These are phyloP conservation scores for Colletotrichum lentis DNA, from an alignment of 2,329 filamentous ascomycete genomes.

Conservation along the genomic window DNA sequence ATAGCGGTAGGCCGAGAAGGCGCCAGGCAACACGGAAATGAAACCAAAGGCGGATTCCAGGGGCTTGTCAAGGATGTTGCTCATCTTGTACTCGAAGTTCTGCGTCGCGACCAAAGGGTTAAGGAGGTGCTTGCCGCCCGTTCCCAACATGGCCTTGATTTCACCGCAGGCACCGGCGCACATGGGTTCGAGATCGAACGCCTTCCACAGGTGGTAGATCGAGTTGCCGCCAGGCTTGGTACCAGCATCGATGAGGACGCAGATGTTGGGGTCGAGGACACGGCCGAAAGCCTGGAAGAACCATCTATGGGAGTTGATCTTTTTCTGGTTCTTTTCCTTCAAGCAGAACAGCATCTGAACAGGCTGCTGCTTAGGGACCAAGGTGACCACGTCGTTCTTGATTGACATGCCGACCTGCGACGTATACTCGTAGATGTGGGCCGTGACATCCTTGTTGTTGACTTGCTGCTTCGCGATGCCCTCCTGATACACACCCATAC, in stretches of 20 bases:
- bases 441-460: conserved; percentile 94
- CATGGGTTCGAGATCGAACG: conserved; percentile 97
- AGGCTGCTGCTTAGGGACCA: conserved; percentile 86
- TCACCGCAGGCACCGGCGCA: conserved; percentile 97
- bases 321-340: conserved; percentile 99
- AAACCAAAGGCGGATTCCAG: conserved; percentile 97
- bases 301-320: conserved; percentile 99
- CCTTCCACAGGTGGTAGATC: conserved; percentile 98
- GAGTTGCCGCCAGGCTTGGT: conserved; percentile 93
- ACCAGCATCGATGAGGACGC: conserved; percentile 93
- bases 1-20: conserved; percentile 97
- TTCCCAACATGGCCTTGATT: conserved; percentile 96
- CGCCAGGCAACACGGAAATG: conserved; percentile 94
- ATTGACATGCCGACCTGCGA: conserved; percentile 86
- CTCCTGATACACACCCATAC: conserved; percentile 96
- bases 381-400: conserved; percentile 86
- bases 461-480: conserved; percentile 98
- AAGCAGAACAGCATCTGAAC: conserved; percentile 98
- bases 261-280: conserved; percentile 94
- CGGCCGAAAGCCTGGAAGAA: conserved; percentile 97
- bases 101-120: conserved; percentile 96
- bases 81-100: conserved; percentile 99
- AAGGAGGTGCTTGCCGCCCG: conserved; percentile 82
- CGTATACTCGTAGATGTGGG: conserved; percentile 97
- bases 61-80: conserved; percentile 97